Evolutionary conservation across 768 basidiomycete genomes (phyloP), one percentile per base, ranked within the genome.

Genomic region (Paxillus involutus): DNA sequence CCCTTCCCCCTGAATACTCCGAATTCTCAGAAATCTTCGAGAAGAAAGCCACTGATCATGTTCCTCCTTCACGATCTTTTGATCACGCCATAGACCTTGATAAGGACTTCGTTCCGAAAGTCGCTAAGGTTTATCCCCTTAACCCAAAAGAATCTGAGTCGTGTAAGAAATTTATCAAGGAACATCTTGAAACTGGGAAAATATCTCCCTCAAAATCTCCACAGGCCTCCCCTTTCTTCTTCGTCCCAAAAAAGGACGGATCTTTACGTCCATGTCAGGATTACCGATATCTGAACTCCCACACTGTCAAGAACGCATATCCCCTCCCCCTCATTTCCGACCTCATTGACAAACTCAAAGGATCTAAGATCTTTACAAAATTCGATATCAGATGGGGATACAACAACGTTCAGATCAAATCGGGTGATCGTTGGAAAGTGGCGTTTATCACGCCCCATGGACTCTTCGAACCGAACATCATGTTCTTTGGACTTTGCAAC

Each of bases 401-500:
- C n/a, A 52, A 53, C 4, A 53, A 53, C 3, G n/a, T 53, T 6
- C 5, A 14, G 0, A 40, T 46, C 13, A 52, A 52, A 9, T 35
- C 45, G 10, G 29, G 44, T 2, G 17, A 52, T 14, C 12, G 32
- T 14, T 52, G 44, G 51, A 52, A 52, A 46, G 51, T 17, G 7
- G 36, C 19, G 0, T 46, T 52, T 17, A 21, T 44, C 0, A 44
- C 33, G 9, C n/a, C 19, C 14, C 0, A 19, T 0, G 33, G 43
- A 0, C 4, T 35, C 2, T 51, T 49, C 4, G 44, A 63, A 46
- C 51, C 61, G 14, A 44, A 43, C 21, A 52, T 63, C 26, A 62
- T 63, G 59, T 63, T 63, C 21, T 64, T 63, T 42, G 59, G 57
- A 0, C 43, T 63, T 4, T 52, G 45, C n/a, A 63, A 64, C 35